These are phyloP conservation scores for Colletotrichum spaethianum DNA, from an alignment of 2,329 filamentous ascomycete species.

Conservation along the genomic window DNA sequence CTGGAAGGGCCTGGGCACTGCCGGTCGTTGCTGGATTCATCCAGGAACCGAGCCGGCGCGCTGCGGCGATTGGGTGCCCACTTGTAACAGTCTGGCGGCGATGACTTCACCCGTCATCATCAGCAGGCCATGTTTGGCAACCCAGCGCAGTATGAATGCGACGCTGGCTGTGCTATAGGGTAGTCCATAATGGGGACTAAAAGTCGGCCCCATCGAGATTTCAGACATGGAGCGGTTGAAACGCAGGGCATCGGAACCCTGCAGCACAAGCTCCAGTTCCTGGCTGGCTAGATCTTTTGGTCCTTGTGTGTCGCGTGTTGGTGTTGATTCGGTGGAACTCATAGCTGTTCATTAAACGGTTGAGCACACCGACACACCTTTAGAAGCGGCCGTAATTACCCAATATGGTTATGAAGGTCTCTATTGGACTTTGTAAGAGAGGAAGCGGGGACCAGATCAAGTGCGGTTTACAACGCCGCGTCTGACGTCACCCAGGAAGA, in stretches of 20 bases:
- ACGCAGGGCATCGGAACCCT: constrained; percentile 13
- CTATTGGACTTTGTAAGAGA: neutral
- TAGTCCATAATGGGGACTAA: neutral
- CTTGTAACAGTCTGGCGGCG: constrained; percentile 17
- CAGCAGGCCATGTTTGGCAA: constrained; percentile 24
- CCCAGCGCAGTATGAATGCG: constrained; percentile 14
- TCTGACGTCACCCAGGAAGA: constrained; percentile 29
- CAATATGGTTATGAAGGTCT: neutral
- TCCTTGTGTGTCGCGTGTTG: constrained; percentile 15
- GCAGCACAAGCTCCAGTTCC: neutral
- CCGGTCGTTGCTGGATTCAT: constrained; percentile 33
- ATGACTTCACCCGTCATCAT: constrained; percentile 43
- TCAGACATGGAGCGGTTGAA: neutral
- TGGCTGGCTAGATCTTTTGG: neutral
- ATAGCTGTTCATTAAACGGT: constrained; percentile 1
- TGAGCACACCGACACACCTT: constrained; percentile 11
- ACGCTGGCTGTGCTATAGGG: neutral
- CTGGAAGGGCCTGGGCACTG: constrained; percentile 29
- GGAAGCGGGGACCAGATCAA: constrained; percentile 17
- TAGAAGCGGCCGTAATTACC: constrained; percentile 9
- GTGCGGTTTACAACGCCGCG: constrained; percentile 18
- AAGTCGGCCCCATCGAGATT: constrained; percentile 34
- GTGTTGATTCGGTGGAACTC: constrained; percentile 2
- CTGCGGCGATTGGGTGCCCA: constrained; percentile 34
- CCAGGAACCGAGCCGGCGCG: constrained; percentile 27